Evolutionary conservation across 148 eudicot species (phyloP).

Genomic region (Bassia scoparia): DNA sequence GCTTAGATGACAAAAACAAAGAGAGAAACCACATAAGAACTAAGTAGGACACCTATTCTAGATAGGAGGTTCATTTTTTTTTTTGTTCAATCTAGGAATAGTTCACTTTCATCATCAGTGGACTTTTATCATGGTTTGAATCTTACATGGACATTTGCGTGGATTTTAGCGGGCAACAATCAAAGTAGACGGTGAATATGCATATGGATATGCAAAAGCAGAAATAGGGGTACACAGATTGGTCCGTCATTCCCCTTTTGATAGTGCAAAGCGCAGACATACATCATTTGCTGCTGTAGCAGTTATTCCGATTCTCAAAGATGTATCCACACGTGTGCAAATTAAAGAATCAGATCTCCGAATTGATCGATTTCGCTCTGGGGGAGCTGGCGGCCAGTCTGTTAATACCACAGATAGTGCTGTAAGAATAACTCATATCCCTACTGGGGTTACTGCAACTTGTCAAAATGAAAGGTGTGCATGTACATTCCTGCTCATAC

Average conservation of each 20-base stretch:
- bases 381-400: conserved; percentile 92
- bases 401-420: conserved; percentile 96
- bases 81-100: neutral
- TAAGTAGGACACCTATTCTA: neutral
- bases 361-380: conserved; percentile 81
- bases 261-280: conserved; percentile 84
- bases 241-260: conserved; percentile 92
- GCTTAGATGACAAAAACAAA: neutral
- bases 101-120: neutral
- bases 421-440: conserved; percentile 87
- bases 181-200: conserved; percentile 89
- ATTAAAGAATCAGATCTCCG: conserved; percentile 95
- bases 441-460: conserved; percentile 74
- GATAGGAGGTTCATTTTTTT: neutral
- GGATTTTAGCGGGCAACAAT: conserved; percentile 75
- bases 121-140: conserved; percentile 2
- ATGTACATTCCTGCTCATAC: neutral
- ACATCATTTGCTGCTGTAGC: conserved; percentile 98
- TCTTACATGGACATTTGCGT: conserved; percentile 12
- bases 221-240: conserved; percentile 93
- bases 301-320: conserved; percentile 86
- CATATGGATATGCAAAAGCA: conserved; percentile 95
- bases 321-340: conserved; percentile 62
- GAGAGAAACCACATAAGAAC: neutral
- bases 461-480: conserved; percentile 94